phyloP scores from a whole-genome alignment of 345 rosid species.

The Linum usitatissimum region DNA sequence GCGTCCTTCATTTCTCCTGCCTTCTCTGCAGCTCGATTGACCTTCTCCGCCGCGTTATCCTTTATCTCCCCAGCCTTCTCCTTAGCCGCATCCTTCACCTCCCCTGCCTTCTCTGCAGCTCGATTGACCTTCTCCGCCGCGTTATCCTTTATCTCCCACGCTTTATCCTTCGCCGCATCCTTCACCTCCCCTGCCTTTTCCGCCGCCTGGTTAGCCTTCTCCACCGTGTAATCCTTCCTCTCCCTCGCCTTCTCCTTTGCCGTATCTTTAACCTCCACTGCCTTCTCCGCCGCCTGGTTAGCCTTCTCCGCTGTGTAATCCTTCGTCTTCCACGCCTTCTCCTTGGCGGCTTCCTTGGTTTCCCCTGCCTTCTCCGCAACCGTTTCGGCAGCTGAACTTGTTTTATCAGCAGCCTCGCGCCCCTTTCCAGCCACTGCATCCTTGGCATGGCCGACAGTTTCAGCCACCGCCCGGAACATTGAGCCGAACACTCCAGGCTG shows the following conservation, averaged over 20 bases:
- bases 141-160: background rate
- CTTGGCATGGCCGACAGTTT: background rate
- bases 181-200: background rate
- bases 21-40: background rate
- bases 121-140: background rate
- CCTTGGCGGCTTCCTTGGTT: background rate
- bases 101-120: background rate
- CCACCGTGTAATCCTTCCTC: background rate
- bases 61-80: background rate
- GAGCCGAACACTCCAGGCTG: background rate
- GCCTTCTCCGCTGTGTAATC: background rate
- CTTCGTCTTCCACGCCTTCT: background rate
- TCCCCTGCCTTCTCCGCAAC: background rate
- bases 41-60: background rate
- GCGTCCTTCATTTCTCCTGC: background rate
- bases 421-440: conserved; percentile 1
- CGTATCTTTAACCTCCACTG: background rate
- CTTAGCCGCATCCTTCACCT: background rate
- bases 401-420: background rate
- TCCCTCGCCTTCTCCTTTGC: background rate
- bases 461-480: background rate
- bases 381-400: background rate
- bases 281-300: background rate
- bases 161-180: conserved; percentile 6
- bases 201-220: background rate